These are phyloP conservation scores for Neurospora hispaniola DNA, from an alignment of 495 filamentous ascomycete genomes.

Conservation along the genomic window DNA sequence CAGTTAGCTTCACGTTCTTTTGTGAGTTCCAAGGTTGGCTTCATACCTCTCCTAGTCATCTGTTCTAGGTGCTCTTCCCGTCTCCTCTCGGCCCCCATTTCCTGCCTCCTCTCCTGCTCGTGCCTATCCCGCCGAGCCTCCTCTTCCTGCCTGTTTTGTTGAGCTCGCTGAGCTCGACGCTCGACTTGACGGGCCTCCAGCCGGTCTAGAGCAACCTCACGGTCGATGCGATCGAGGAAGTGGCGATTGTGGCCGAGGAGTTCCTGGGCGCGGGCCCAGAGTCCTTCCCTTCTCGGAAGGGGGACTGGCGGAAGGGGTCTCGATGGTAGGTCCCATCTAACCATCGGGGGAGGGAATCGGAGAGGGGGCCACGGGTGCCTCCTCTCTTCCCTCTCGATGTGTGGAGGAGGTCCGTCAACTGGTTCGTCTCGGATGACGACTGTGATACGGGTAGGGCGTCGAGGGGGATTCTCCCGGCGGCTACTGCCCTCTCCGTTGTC, in stretches of 20 bases:
- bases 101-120: not conserved
- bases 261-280: not conserved
- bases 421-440: not conserved
- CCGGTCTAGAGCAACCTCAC: not conserved
- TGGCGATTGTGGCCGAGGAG: not conserved
- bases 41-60: not conserved
- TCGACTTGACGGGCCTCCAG: not conserved
- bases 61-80: not conserved
- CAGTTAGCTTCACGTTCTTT: not conserved
- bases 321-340: not conserved
- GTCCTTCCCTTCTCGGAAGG: not conserved
- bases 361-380: not conserved
- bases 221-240: not conserved
- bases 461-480: not conserved
- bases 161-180: not conserved
- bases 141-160: not conserved
- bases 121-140: not conserved
- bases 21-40: not conserved
- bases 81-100: not conserved
- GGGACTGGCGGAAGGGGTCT: not conserved
- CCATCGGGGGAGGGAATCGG: not conserved
- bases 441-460: not conserved
- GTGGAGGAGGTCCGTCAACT: not conserved
- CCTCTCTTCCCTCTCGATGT: not conserved
- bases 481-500: not conserved